phyloP scores from a whole-genome alignment of 1,284 basidiomycete species.

The Microbotryomycetes sp. region DNA sequence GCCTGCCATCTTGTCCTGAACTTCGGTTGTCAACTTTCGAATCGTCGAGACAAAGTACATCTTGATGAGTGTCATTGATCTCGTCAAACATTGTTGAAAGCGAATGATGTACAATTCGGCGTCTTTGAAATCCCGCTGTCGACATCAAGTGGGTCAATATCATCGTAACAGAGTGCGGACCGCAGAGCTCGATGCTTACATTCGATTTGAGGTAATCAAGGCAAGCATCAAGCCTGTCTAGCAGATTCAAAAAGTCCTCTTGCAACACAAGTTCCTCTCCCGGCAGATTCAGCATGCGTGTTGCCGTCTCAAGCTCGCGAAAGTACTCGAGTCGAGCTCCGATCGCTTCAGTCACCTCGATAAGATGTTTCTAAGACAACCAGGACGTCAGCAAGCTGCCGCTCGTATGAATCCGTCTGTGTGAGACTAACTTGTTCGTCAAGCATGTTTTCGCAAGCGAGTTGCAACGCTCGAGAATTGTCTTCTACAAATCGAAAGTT shows the following conservation, averaged over 20 bases:
- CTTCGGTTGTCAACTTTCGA: constrained; percentile 59
- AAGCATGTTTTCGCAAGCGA: constrained; percentile 78
- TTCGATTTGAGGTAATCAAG: constrained; percentile 78
- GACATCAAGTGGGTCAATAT: not conserved
- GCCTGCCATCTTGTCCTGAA: constrained; percentile 63
- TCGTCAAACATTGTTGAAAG: constrained; percentile 91
- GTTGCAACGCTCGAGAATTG: constrained; percentile 74
- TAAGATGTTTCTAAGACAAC: constrained; percentile 57
- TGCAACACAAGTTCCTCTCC: constrained; percentile 81
- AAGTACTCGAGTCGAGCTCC: constrained; percentile 76
- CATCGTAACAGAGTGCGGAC: not conserved
- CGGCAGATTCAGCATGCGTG: constrained; percentile 82
- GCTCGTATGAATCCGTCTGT: not conserved
- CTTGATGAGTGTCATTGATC: constrained; percentile 91
- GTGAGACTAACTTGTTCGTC: constrained; percentile 66
- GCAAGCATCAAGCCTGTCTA: constrained; percentile 83
- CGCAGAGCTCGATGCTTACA: constrained; percentile 50
- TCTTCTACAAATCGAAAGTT: constrained; percentile 81
- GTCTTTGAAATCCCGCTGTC: constrained; percentile 77
- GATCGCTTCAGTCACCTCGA: constrained; percentile 70
- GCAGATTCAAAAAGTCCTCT: constrained; percentile 85
- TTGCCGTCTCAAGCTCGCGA: constrained; percentile 80
- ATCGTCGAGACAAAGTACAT: constrained; percentile 85
- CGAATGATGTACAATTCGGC: constrained; percentile 83
- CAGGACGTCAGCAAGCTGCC: not conserved